Conservation (phyloP, 352 stramenopile species). For the Phytophthora podocarpi region DNA sequence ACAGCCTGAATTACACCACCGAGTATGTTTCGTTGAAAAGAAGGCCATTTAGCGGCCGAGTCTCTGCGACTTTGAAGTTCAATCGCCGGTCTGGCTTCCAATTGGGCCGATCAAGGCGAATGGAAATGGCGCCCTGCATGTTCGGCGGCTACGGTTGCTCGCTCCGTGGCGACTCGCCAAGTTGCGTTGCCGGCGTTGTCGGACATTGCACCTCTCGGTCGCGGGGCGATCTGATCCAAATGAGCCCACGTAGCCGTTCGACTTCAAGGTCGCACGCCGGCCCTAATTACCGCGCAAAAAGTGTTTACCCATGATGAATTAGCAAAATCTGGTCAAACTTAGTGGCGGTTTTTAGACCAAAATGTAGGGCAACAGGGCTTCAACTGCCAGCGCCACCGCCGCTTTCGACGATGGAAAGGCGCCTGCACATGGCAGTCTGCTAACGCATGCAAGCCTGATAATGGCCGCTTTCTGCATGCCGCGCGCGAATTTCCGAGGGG, state of each 20-base stretch:
- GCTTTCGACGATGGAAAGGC: conserved; percentile 16
- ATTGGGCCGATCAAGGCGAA: too few species aligned
- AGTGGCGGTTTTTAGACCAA: conserved; percentile 6
- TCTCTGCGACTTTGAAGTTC: conserved; percentile 30
- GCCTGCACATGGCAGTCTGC: conserved; percentile 4
- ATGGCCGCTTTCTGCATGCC: conserved; percentile 12
- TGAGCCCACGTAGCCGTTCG: too few species aligned
- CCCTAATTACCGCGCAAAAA: background rate
- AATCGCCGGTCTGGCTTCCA: conserved; percentile 19
- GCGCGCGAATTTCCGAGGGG: conserved; percentile 12
- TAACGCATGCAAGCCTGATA: conserved; percentile 18
- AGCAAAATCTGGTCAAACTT: conserved; percentile 28
- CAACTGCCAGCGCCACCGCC: background rate
- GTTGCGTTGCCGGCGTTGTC: too few species aligned
- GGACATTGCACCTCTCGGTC: too few species aligned
- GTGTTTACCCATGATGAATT: conserved; percentile 19
- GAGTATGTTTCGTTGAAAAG: too few species aligned
- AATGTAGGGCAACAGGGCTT: conserved; percentile 11
- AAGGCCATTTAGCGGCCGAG: too few species aligned
- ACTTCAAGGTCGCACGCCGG: background rate
- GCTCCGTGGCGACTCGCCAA: too few species aligned
- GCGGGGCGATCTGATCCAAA: too few species aligned
- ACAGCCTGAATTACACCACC: background rate
- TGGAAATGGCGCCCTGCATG: too few species aligned
- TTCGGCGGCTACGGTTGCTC: too few species aligned